Percentiles rank a stretch among this genome's conserved stretches.
phyloP scores from a whole-genome alignment of 2,329 filamentous ascomycete species.

The Xylariaceae sp. region DNA sequence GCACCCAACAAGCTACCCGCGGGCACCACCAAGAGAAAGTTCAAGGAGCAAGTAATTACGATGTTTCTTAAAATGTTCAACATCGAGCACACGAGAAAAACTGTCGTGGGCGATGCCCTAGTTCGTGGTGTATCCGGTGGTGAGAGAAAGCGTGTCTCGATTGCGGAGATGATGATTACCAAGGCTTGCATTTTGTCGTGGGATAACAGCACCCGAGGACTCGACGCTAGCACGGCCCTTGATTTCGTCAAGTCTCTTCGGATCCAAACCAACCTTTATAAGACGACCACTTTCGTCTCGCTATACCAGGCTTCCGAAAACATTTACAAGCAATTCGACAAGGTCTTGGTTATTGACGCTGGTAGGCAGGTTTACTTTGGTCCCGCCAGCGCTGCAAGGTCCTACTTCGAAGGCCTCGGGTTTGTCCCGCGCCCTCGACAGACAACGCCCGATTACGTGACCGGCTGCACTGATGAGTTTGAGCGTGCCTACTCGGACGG shows the following conservation, averaged over 20 bases:
- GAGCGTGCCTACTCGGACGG: slow-evolving; percentile 77
- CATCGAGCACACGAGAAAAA: slow-evolving; percentile 85
- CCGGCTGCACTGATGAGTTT: slow-evolving; percentile 81
- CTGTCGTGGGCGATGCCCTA: slow-evolving; percentile 81
- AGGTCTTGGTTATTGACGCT: slow-evolving; percentile 78
- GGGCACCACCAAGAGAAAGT: slow-evolving; percentile 71
- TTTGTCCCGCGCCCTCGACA: slow-evolving; percentile 75
- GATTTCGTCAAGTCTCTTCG: slow-evolving; percentile 72
- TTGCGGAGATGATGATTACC: slow-evolving; percentile 81
- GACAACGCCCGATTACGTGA: slow-evolving; percentile 81
- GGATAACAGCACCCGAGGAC: slow-evolving; percentile 73
- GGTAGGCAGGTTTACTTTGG: slow-evolving; percentile 79
- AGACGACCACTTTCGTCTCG: slow-evolving; percentile 82
- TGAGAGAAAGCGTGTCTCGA: slow-evolving; percentile 78
- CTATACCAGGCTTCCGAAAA: slow-evolving; percentile 85
- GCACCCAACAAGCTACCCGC: slow-evolving; percentile 78
- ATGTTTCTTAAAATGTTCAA: slow-evolving; percentile 90
- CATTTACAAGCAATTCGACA: slow-evolving; percentile 80
- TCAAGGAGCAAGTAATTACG: slow-evolving; percentile 75
- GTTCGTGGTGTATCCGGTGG: slow-evolving; percentile 80
- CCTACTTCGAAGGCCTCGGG: slow-evolving; percentile 77
- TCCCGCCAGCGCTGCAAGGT: slow-evolving; percentile 65
- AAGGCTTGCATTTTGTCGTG: slow-evolving; percentile 72
- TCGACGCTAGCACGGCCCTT: slow-evolving; percentile 69
- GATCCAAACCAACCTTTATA: slow-evolving; percentile 81